phyloP scores from a whole-genome alignment of 2,329 filamentous ascomycete species.

The Atkinsonella hypoxylon region DNA sequence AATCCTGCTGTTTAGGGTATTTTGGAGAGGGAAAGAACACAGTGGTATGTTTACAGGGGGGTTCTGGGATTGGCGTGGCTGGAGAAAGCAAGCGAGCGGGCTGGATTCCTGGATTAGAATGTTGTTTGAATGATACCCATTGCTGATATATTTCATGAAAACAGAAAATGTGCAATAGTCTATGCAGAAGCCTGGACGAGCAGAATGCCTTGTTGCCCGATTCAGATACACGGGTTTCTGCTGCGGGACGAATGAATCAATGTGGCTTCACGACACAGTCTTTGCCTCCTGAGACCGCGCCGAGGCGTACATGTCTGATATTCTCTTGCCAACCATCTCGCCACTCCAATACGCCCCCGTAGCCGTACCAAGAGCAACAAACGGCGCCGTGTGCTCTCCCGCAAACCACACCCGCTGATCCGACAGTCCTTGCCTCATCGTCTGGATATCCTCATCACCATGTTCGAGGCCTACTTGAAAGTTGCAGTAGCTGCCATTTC shows the following conservation, averaged over 20 bases:
- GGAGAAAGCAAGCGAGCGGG: neutral
- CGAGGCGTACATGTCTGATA: constrained; percentile 40
- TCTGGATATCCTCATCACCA: constrained; percentile 60
- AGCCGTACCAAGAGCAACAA: constrained; percentile 76
- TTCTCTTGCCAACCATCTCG: constrained; percentile 59
- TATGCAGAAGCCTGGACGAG: too few species aligned
- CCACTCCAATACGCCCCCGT: constrained; percentile 91
- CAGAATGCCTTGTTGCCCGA: neutral
- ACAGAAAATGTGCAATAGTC: neutral
- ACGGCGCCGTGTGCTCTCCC: constrained; percentile 83
- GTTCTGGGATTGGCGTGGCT: neutral
- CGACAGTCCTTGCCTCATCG: constrained; percentile 49
- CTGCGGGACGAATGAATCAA: neutral
- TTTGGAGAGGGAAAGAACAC: constrained; percentile 6
- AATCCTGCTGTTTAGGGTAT: constrained; percentile 20
- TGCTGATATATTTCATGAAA: neutral
- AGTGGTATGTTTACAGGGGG: neutral
- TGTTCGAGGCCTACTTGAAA: constrained; percentile 65
- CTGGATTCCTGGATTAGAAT: neutral
- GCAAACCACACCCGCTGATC: constrained; percentile 70
- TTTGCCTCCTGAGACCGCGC: neutral
- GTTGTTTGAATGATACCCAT: neutral
- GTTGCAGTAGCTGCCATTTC: constrained; percentile 74
- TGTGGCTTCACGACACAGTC: neutral
- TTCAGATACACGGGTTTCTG: neutral